phyloP scores from a whole-genome alignment of 306 rosid species.

The Datisca glomerata region DNA sequence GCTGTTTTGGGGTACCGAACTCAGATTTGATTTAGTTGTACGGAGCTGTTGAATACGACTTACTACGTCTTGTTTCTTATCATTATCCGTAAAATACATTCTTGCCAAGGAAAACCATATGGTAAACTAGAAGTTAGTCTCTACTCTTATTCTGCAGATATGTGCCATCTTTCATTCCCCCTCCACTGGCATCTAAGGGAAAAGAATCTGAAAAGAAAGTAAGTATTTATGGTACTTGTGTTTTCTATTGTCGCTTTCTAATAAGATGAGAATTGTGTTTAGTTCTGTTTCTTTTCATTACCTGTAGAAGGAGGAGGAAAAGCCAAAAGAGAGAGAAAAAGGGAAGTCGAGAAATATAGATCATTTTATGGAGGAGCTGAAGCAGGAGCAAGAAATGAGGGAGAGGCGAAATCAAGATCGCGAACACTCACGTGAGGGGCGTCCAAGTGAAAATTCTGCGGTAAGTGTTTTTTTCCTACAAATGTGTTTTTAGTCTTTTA shows the following conservation, averaged over 20 bases:
- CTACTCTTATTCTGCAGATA: conserved; percentile 61
- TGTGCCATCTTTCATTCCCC: conserved; percentile 95
- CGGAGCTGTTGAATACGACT: too few relatives aligned
- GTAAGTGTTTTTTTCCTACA: conserved; percentile 28
- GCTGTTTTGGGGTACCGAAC: too few relatives aligned
- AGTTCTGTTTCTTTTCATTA: conserved; percentile 19
- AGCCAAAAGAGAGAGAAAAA: conserved; percentile 81
- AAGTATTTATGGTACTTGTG: conserved; percentile 15
- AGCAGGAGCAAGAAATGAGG: conserved; percentile 93
- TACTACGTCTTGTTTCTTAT: too few relatives aligned
- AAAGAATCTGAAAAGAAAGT: conserved; percentile 91
- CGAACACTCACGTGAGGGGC: conserved; percentile 79
- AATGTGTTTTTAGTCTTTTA: not conserved
- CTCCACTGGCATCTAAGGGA: conserved; percentile 94
- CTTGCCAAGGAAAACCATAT: too few relatives aligned
- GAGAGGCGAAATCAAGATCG: conserved; percentile 93
- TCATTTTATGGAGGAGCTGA: conserved; percentile 94
- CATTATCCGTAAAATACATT: too few relatives aligned
- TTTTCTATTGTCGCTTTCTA: not conserved
- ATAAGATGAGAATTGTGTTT: not conserved
- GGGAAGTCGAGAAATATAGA: conserved; percentile 87
- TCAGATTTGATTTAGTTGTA: too few relatives aligned
- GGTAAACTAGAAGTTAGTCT: conserved; percentile 26
- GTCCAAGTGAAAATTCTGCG: conserved; percentile 44
- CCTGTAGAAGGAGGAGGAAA: conserved; percentile 83